A percentile compares a stretch with the other conserved stretches of the same genome.
Conservation (phyloP, 352 stramenopile species). For the Aphanomyces invadans region DNA sequence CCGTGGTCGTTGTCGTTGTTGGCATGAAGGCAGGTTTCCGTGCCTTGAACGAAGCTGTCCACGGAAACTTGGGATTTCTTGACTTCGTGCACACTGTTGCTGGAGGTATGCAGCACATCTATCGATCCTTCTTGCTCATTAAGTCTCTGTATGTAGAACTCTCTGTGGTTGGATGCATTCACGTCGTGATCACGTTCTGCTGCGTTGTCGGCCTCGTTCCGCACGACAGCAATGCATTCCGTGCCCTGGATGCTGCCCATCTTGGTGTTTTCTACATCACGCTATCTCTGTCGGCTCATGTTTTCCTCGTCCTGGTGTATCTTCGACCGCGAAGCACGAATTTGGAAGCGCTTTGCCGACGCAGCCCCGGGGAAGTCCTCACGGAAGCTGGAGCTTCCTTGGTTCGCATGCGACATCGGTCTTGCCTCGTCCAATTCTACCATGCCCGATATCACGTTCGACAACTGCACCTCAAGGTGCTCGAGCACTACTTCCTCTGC, state of each 20-base stretch:
- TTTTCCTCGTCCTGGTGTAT: slow-evolving; percentile 36
- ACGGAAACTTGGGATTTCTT: background rate
- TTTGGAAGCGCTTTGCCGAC: slow-evolving; percentile 36
- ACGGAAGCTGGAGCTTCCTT: slow-evolving; percentile 21
- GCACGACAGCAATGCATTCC: slow-evolving; percentile 30
- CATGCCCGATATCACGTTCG: slow-evolving; percentile 16
- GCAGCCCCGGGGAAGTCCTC: slow-evolving; percentile 37
- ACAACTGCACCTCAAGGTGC: slow-evolving; percentile 32
- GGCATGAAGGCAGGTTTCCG: background rate
- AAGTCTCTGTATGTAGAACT: slow-evolving; percentile 29
- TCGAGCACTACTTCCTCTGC: slow-evolving; percentile 43
- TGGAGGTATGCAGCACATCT: background rate
- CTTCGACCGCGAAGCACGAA: slow-evolving; percentile 33
- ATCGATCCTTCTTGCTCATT: background rate
- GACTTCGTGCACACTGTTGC: slow-evolving; percentile 14
- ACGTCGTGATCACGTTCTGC: slow-evolving; percentile 40
- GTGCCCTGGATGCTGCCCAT: slow-evolving; percentile 48
- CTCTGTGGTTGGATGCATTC: slow-evolving; percentile 47
- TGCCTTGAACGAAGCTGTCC: background rate
- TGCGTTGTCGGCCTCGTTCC: slow-evolving; percentile 34
- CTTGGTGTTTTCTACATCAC: slow-evolving; percentile 48
- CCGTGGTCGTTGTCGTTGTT: background rate
- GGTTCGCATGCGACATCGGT: background rate
- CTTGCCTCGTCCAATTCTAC: background rate
- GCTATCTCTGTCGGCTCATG: slow-evolving; percentile 43